A percentile compares a stretch with the other conserved stretches of the same genome.
These are phyloP conservation scores for Persicaria maculosa DNA, from an alignment of 148 eudicot genomes.

Conservation along the genomic window DNA sequence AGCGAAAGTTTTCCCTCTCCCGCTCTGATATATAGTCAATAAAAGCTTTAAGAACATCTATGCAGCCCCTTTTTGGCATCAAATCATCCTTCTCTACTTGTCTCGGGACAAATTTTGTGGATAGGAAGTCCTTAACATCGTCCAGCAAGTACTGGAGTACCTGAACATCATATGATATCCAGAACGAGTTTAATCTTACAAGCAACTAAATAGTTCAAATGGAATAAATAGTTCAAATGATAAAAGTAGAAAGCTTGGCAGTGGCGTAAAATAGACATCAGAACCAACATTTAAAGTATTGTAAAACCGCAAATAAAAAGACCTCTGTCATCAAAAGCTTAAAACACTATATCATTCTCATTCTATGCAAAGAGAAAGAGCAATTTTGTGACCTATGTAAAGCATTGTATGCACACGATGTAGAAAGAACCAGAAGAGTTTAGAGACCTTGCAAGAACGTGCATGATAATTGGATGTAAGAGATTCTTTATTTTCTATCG, in stretches of 20 bases:
- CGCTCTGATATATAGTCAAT: conserved; percentile 67
- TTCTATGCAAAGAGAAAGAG: conserved; percentile 1
- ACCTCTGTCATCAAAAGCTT: background rate
- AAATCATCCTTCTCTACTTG: conserved; percentile 20
- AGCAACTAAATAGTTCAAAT: background rate
- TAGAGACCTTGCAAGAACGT: background rate
- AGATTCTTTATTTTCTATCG: background rate
- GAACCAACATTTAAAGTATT: background rate
- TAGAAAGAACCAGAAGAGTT: background rate
- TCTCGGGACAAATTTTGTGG: conserved; percentile 32
- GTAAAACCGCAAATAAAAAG: background rate
- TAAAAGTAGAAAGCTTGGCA: background rate
- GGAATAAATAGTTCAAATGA: background rate
- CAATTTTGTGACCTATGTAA: background rate
- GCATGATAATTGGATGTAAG: background rate
- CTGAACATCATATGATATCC: conserved; percentile 23
- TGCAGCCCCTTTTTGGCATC: conserved; percentile 49
- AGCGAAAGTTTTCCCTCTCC: conserved; percentile 76
- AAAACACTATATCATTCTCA: background rate
- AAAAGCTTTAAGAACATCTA: conserved; percentile 51
- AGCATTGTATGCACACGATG: background rate
- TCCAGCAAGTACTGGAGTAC: conserved; percentile 78
- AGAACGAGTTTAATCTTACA: background rate
- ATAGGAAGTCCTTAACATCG: conserved; percentile 70
- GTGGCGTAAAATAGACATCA: background rate